Conservation (phyloP, 2,329 filamentous ascomycete species). For the Fusarium equiseti region DNA sequence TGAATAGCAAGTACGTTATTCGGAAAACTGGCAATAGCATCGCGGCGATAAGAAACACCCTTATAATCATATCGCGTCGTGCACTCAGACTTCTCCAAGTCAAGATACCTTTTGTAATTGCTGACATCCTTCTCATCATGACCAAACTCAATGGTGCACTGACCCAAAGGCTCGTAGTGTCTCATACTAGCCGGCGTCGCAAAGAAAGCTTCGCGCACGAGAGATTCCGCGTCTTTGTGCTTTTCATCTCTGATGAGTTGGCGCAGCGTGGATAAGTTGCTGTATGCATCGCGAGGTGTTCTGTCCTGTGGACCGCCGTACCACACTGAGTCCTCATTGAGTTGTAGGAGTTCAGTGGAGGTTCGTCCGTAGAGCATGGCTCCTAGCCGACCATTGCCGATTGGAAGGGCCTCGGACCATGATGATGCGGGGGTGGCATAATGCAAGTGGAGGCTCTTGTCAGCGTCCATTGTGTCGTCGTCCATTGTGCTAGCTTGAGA, state of each 20-base stretch:
- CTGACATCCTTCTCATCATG: constrained; percentile 46
- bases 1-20: constrained; percentile 52
- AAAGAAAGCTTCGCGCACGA: constrained; percentile 43
- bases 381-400: constrained; percentile 61
- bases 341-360: constrained; percentile 54
- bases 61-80: constrained; percentile 54
- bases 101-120: constrained; percentile 55
- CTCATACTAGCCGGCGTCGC: constrained; percentile 44
- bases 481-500: constrained; percentile 7
- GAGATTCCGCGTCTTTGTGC: constrained; percentile 42
- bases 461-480: neutral
- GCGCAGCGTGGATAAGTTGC: constrained; percentile 35
- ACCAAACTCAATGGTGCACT: constrained; percentile 54
- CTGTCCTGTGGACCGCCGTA: constrained; percentile 60
- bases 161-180: constrained; percentile 51
- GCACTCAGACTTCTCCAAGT: constrained; percentile 53
- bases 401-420: constrained; percentile 56
- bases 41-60: constrained; percentile 50
- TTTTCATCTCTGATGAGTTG: constrained; percentile 42
- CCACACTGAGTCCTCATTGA: constrained; percentile 64
- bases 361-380: constrained; percentile 59
- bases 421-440: constrained; percentile 42
- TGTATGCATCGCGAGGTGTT: constrained; percentile 51
- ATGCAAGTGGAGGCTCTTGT: constrained; percentile 37
- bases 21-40: constrained; percentile 58